These are phyloP conservation scores for Kwoniella sp. DNA, from an alignment of 768 basidiomycete genomes.

Conservation along the genomic window DNA sequence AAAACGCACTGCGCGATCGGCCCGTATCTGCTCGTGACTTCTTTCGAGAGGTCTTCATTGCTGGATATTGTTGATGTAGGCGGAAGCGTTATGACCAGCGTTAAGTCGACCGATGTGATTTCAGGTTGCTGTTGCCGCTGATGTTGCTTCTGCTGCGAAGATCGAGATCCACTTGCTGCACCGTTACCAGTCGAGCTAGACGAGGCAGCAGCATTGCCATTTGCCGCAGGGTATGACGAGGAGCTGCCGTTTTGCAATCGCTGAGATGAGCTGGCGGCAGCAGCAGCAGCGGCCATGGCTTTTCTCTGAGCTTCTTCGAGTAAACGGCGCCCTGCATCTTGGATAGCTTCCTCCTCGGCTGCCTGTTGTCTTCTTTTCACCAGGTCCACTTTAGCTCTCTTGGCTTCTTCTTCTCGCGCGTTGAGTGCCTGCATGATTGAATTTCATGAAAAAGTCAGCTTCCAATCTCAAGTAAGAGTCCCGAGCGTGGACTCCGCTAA, in stretches of 20 bases:
- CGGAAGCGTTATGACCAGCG: slow-evolving; percentile 49
- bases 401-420: slow-evolving; percentile 53
- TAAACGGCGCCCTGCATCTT: slow-evolving; percentile 49
- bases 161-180: background rate
- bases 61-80: slow-evolving; percentile 18
- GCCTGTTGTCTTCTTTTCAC: slow-evolving; percentile 28
- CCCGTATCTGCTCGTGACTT: slow-evolving; percentile 40
- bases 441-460: background rate
- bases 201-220: background rate
- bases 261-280: background rate
- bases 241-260: background rate
- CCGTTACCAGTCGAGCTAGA: slow-evolving; percentile 13
- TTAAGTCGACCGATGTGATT: slow-evolving; percentile 45
- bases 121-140: slow-evolving; percentile 26
- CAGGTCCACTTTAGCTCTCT: slow-evolving; percentile 44
- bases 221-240: background rate
- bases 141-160: background rate
- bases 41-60: slow-evolving; percentile 17
- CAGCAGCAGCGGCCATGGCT: slow-evolving; percentile 28
- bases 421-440: slow-evolving; percentile 35
- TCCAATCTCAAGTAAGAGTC: background rate
- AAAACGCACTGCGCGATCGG: slow-evolving; percentile 43
- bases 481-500: background rate
- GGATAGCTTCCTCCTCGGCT: slow-evolving; percentile 49
- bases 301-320: slow-evolving; percentile 46